Evolutionary conservation across 2,329 filamentous ascomycete species (phyloP), one percentile per base, ranked within the genome.

Genomic region (Clarireedia monteithiana): DNA sequence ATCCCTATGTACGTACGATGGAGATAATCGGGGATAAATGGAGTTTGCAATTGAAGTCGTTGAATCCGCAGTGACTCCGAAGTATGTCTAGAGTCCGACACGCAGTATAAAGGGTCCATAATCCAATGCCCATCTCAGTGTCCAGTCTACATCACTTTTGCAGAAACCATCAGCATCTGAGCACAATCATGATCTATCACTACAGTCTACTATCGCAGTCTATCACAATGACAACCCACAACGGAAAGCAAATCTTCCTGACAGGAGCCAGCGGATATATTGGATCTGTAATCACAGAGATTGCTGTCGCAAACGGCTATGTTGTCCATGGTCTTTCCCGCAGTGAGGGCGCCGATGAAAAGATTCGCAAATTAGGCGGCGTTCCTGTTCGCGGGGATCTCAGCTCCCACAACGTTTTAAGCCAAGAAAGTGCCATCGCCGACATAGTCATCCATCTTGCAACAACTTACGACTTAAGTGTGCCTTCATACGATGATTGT

Each of bases 361-460:
- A 72, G 42, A 62, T 77, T 2, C 58, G 57, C n/a, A 58, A 57
- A 3, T 64, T 73, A 4, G 74, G 75, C 42, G 76, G 69, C 0
- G 64, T 62, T 0, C 70, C 72, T 2, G 63, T 75, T 4, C 70
- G 72, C 30, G 75, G 75, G 1, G 69, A 73, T 59, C 68, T 78
- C 3, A 57, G 58, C 2, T 64, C 70, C 9, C 66, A 72, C 40
- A 70, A 73, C 23, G 59, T 73, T 2, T 68, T 79, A 4, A 67
- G 66, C 2, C 30, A 58, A 14, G 71, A 75, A 59, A 69, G 69
- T 48, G 59, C 67, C n/a, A 57, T 64, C 9, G 73, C 74, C 5
- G 74, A 78, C 54, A 63, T 68, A n/a, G 71, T 78, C 6, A 62
- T 78, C 4, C 72, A 74, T 58, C 67, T 77, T 5, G 75, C 72